Evolutionary conservation across 2,329 filamentous ascomycete species (phyloP), one percentile per base, ranked within the genome.

Genomic region (Colletotrichum sp.): DNA sequence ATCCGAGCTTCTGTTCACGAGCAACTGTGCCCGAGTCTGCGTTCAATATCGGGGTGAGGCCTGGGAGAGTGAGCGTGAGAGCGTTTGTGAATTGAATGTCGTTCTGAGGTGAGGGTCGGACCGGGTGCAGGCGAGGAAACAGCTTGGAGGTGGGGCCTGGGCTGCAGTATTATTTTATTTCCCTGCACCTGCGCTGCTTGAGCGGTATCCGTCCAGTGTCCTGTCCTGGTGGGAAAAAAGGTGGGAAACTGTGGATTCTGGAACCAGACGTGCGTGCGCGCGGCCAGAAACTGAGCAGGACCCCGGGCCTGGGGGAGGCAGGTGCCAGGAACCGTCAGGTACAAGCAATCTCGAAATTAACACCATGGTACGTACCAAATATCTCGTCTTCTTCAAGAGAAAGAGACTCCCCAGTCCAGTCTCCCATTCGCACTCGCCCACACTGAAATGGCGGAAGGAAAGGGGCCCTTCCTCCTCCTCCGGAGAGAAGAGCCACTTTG

Each of bases 161-260:
- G n/a, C 21, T 65, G 36, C 39, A 49, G 39, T 70, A 52, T 70
- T 70, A 34, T 63, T 59, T 52, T 70, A 62, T 49, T 70, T 62
- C 57, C 18, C 49, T 52, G 44, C 60, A 30, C 59, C 18, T 36
- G 26, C 64, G 18, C 24, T 24, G 39, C 39, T 52, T 39, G 30
- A 26, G 65, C 30, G 24, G 30, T 34, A 69, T 49, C 39, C 39
- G 18, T 44, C 36, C 8, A 44, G 16, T 44, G 36, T 49, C 39
- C 52, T 52, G 24, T 16, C 3, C 36, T 18, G 59, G 59, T 36
- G n/a, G 18, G 9, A 5, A 24, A 62, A 62, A 36, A 6, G 8
- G 39, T 60, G 28, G 60, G 49, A 66, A 65, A 71, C 12, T 18
- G 68, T 71, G 68, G 72, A 60, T 75, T 75, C 72, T 75, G 68